A percentile compares a stretch with the other conserved stretches of the same genome.
phyloP scores from a whole-genome alignment of 2,329 filamentous ascomycete species.

The Ceratocystis diversiconidia region DNA sequence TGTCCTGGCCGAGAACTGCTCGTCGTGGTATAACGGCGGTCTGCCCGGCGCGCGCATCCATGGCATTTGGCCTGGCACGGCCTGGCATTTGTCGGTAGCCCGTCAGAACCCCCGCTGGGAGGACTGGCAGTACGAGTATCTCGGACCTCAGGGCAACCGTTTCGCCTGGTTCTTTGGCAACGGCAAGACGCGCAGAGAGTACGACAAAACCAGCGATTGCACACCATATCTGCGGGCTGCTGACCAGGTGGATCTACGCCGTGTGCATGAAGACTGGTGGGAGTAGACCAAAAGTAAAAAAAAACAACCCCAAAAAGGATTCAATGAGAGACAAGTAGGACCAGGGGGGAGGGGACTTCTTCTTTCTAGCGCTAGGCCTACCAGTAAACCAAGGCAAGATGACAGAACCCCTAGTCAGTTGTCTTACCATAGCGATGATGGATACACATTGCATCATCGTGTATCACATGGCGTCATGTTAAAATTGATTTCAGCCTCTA shows the following conservation, averaged over 20 bases:
- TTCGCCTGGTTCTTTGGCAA: conserved; percentile 54
- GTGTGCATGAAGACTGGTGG: conserved; percentile 57
- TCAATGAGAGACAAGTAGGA: no score
- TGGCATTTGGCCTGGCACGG: conserved; percentile 56
- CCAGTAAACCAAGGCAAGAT: not conserved
- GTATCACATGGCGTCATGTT: not conserved
- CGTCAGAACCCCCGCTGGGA: conserved; percentile 42
- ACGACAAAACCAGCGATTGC: conserved; percentile 41
- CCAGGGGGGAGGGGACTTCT: no score
- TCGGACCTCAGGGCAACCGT: conserved; percentile 32
- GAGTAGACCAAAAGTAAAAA: not conserved
- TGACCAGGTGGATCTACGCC: conserved; percentile 42
- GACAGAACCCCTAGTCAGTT: not conserved
- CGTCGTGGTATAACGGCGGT: conserved; percentile 59
- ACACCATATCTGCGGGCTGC: conserved; percentile 46
- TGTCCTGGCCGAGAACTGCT: conserved; percentile 47
- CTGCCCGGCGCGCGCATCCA: conserved; percentile 48
- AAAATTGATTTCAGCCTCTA: not conserved
- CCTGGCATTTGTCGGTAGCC: conserved; percentile 45
- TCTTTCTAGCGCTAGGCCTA: not conserved
- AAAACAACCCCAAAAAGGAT: not conserved
- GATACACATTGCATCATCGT: not conserved
- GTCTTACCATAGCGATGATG: not conserved
- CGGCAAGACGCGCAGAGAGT: conserved; percentile 48
- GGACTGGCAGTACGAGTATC: conserved; percentile 39